These are phyloP conservation scores for Eucalyptus marginata DNA, from an alignment of 345 rosid species.

Conservation along the genomic window DNA sequence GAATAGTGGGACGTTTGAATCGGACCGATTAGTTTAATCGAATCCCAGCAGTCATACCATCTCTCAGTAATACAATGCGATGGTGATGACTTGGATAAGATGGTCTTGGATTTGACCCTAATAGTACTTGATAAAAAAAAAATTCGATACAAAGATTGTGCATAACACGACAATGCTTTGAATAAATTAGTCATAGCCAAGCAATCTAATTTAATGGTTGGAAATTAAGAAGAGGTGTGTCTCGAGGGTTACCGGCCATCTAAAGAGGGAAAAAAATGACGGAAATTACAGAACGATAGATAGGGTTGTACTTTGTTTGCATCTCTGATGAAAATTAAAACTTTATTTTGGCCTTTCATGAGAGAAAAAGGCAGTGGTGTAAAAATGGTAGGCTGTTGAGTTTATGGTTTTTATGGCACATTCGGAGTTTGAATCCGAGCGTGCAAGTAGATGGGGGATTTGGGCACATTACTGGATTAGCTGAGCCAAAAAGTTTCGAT, in stretches of 20 bases:
- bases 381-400: neutral
- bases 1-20: neutral
- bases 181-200: neutral
- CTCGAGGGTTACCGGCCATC: neutral
- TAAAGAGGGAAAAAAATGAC: neutral
- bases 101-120: neutral
- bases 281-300: neutral
- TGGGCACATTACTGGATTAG: no score
- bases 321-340: rapidly evolving
- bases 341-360: neutral
- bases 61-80: neutral
- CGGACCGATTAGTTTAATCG: neutral
- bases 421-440: neutral
- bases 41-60: neutral
- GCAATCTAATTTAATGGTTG: neutral
- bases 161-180: neutral
- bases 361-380: neutral
- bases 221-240: neutral
- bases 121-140: no score
- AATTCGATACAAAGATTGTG: neutral
- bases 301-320: neutral
- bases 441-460: neutral
- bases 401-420: neutral
- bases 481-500: no score
- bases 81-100: neutral